phyloP scores from a whole-genome alignment of 1,284 basidiomycete genomes.

The Coniferiporia weirii region DNA sequence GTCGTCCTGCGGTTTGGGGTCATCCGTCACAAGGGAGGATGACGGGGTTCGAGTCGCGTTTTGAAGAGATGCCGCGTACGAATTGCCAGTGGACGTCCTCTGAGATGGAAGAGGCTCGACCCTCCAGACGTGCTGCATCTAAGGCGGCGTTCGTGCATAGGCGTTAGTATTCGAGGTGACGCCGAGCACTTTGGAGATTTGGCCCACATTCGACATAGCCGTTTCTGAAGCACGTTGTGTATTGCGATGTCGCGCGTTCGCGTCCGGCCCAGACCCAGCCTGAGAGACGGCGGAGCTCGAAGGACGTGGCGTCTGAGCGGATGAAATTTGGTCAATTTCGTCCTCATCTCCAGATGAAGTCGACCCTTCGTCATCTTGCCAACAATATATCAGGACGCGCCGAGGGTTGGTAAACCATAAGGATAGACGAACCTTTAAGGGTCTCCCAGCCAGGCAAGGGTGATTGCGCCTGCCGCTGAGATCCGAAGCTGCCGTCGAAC shows the following conservation, averaged over 20 bases:
- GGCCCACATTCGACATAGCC: too few species aligned
- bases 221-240: too few species aligned
- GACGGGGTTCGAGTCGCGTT: background rate
- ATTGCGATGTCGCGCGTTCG: too few species aligned
- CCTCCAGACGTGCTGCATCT: background rate
- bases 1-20: background rate
- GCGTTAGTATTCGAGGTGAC: too few species aligned
- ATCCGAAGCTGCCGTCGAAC: background rate
- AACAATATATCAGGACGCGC: too few species aligned
- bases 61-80: too few species aligned
- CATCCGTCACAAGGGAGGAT: background rate
- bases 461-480: background rate
- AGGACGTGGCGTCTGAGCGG: background rate
- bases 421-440: background rate
- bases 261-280: background rate
- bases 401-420: background rate
- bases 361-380: background rate
- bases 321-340: background rate
- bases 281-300: background rate
- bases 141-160: too few species aligned
- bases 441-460: slow-evolving; percentile 1
- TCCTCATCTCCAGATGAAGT: background rate
- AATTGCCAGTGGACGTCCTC: background rate
- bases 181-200: too few species aligned
- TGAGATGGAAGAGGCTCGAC: background rate